Conservation (phyloP, 23 red algal genomes). For the Pyropia haitanensis region DNA sequence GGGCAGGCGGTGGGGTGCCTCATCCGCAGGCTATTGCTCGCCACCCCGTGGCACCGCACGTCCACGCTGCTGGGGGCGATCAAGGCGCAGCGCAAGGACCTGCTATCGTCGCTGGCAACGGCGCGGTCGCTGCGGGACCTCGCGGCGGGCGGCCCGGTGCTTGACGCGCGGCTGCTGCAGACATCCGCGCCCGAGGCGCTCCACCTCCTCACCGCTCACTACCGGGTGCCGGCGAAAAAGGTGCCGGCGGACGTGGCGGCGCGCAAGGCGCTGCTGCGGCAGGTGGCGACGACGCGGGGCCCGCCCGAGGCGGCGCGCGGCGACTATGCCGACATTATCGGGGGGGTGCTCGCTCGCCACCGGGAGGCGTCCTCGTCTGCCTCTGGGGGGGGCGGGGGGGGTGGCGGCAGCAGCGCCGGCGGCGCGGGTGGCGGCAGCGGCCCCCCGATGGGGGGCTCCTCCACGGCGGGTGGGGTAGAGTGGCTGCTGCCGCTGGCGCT, state of each 20-base stretch:
- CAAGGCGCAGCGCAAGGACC: slow-evolving; percentile 38
- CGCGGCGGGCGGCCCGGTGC: slow-evolving; percentile 41
- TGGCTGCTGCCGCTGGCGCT: slow-evolving; percentile 28
- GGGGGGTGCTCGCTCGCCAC: slow-evolving; percentile 46
- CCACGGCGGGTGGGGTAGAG: slow-evolving; percentile 23
- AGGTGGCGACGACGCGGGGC: slow-evolving; percentile 30
- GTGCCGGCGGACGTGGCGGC: slow-evolving; percentile 55
- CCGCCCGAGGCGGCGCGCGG: slow-evolving; percentile 4
- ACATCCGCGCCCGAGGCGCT: slow-evolving; percentile 31
- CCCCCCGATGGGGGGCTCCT: background rate
- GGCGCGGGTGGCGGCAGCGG: slow-evolving; percentile 11
- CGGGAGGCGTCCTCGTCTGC: background rate
- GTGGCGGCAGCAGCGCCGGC: slow-evolving; percentile 10
- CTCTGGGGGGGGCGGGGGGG: background rate
- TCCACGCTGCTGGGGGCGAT: slow-evolving; percentile 38
- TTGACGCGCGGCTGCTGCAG: slow-evolving; percentile 37
- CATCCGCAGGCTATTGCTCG: slow-evolving; percentile 49
- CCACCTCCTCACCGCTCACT: slow-evolving; percentile 39
- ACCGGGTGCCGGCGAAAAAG: slow-evolving; percentile 40
- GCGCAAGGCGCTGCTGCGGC: slow-evolving; percentile 47
- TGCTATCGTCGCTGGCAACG: slow-evolving; percentile 35
- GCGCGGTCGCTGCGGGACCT: slow-evolving; percentile 54
- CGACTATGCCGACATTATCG: slow-evolving; percentile 53
- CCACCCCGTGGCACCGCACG: slow-evolving; percentile 64
- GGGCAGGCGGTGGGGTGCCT: slow-evolving; percentile 60